Evolutionary conservation across 2,329 filamentous ascomycete species (phyloP), one percentile per base, ranked within the genome.

Genomic region (Akanthomyces muscarius): DNA sequence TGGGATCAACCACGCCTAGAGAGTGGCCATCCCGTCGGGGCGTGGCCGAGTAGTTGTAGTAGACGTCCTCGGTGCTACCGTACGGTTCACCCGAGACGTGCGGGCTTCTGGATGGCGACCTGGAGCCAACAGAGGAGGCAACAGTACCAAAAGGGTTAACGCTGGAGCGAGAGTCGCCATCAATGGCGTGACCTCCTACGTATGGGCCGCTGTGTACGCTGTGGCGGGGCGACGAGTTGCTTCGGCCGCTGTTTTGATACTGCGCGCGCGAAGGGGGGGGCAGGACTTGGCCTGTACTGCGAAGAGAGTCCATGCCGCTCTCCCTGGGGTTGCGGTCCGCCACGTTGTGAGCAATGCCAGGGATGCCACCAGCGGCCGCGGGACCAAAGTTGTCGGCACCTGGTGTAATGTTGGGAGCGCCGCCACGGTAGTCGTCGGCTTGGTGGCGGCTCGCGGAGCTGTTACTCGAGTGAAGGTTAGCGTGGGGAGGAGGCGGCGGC

Each of bases 1-100:
- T 86, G 3, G 92, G 92, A 72, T 97, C 88, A 64, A 95, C 83
- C 1, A 84, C 78, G 45, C 84, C 83, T 4, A 87, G 75, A 10
- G 78, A 74, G 28, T 81, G 76, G 64, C 82, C 81, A 36, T 75
- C 81, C 75, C 71, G 76, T 45, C 74, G 75, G 13, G 70, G 72
- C 65, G 72, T 79, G 47, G 63, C 64, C 52, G 76, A 84, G 69
- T 85, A 85, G 67, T 83, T 82, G 62, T 84, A 83, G 71, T 91
- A 92, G 0, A 88, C 88, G 55, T 88, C 87, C 68, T 89, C 87
- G 36, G 21, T 23, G 25, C 80, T 77, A 71, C 84, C 86, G 66
- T 81, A 71, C 23, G 80, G 75, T 41, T 74, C 75, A 47, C 70
- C 74, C 57, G 78, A 75, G 61, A 79, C 78, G 45, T 81, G 74